A percentile compares a stretch with the other conserved stretches of the same genome.
These are phyloP conservation scores for Glycine tomentella DNA, from an alignment of 306 rosid genomes.

Conservation along the genomic window DNA sequence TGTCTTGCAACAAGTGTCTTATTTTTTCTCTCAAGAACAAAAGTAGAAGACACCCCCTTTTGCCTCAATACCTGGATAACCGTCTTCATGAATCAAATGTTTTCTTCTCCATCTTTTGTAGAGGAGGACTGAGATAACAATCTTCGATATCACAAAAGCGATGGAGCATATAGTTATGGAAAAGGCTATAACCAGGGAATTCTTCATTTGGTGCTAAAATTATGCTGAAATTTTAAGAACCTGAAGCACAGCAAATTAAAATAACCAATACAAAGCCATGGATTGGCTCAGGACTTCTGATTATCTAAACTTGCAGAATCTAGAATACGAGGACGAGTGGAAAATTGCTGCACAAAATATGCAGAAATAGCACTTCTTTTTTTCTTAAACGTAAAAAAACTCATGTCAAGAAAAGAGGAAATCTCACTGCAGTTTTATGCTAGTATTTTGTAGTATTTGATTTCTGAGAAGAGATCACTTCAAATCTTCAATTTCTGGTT, in stretches of 20 bases:
- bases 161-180: conserved; percentile 69
- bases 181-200: conserved; percentile 60
- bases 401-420: conserved; percentile 25
- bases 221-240: conserved; percentile 35
- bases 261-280: not conserved
- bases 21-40: conserved; percentile 1
- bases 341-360: conserved; percentile 31
- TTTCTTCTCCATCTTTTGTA: conserved; percentile 87
- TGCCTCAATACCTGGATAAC: conserved; percentile 54
- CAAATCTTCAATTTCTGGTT: conserved; percentile 38
- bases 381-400: not conserved
- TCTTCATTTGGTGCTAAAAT: conserved; percentile 60
- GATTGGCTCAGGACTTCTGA: not conserved
- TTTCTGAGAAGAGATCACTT: conserved; percentile 34
- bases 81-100: conserved; percentile 63
- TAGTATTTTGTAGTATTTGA: conserved; percentile 8
- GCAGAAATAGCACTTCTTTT: not conserved
- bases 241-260: conserved; percentile 30
- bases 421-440: conserved; percentile 42
- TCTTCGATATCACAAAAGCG: conserved; percentile 79
- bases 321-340: not conserved
- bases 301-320: conserved; percentile 2
- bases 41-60: not conserved
- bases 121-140: conserved; percentile 75
- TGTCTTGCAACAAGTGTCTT: no score